Conservation (phyloP, 73 alveolate species). For the Paramecium pentaurelia region DNA sequence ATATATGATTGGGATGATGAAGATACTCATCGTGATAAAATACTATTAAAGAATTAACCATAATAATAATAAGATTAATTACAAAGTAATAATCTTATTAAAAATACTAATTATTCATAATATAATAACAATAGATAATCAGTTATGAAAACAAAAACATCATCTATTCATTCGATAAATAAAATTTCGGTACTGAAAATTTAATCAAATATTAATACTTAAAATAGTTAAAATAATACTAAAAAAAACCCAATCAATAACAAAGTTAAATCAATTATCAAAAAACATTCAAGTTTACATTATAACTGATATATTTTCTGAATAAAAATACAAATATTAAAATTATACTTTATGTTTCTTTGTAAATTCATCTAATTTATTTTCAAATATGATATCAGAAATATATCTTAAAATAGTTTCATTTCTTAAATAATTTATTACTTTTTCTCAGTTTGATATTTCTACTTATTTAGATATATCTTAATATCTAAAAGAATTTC, state of each 20-base stretch:
- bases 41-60: not conserved
- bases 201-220: not conserved
- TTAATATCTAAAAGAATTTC: no score
- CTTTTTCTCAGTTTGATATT: not conserved
- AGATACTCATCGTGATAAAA: slow-evolving; percentile 26
- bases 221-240: not conserved
- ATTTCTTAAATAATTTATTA: not conserved
- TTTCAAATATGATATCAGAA: slow-evolving; percentile 20
- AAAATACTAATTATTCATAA: not conserved
- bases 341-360: not conserved
- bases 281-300: slow-evolving; percentile 35
- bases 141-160: not conserved
- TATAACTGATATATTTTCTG: not conserved
- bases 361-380: not conserved
- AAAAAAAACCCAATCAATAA: not conserved
- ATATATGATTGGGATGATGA: slow-evolving; percentile 66
- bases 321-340: not conserved
- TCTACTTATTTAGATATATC: not conserved
- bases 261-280: not conserved
- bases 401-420: not conserved
- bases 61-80: not conserved
- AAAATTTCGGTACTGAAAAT: not conserved
- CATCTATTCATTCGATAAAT: slow-evolving; percentile 11
- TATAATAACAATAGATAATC: not conserved
- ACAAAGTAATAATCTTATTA: not conserved